Evolutionary conservation across 495 filamentous ascomycete species (phyloP).

Genomic region (Penicillium malachiteum): DNA sequence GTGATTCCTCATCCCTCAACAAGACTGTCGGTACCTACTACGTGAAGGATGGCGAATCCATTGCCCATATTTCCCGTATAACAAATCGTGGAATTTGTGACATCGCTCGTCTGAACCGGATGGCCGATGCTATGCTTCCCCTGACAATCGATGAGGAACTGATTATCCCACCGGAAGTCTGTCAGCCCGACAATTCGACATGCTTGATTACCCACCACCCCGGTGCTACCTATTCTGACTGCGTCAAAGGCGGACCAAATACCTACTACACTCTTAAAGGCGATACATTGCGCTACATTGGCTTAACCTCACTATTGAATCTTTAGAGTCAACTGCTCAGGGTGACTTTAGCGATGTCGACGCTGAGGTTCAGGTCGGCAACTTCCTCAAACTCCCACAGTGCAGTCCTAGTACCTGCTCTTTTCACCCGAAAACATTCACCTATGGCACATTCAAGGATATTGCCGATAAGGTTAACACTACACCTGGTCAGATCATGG

Average conservation of each 20-base stretch:
- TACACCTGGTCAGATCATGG: slow-evolving; percentile 22
- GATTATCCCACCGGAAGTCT: slow-evolving; percentile 11
- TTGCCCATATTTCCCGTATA: too few relatives aligned
- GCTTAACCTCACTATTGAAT: slow-evolving; percentile 12
- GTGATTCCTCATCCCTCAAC: neutral
- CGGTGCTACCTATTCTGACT: neutral
- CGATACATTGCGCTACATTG: slow-evolving; percentile 12
- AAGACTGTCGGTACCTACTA: too few relatives aligned
- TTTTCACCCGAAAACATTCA: slow-evolving; percentile 12
- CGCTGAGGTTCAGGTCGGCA: neutral
- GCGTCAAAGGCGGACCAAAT: slow-evolving; percentile 13
- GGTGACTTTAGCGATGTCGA: neutral
- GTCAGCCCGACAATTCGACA: slow-evolving; percentile 11
- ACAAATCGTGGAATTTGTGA: slow-evolving; percentile 13
- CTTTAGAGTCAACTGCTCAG: neutral
- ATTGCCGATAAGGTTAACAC: slow-evolving; percentile 16
- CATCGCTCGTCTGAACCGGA: slow-evolving; percentile 17
- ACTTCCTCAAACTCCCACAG: slow-evolving; percentile 19
- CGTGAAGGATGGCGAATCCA: too few relatives aligned
- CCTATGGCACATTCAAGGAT: slow-evolving; percentile 23
- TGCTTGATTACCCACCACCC: slow-evolving; percentile 7
- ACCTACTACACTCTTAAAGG: slow-evolving; percentile 18
- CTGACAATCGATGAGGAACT: slow-evolving; percentile 7
- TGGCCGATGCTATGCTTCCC: slow-evolving; percentile 16
- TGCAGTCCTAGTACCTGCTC: slow-evolving; percentile 16